A percentile compares a stretch with the other conserved stretches of the same genome.
Conservation (phyloP, 2,329 filamentous ascomycete genomes). For the Nothopassalora personata region DNA sequence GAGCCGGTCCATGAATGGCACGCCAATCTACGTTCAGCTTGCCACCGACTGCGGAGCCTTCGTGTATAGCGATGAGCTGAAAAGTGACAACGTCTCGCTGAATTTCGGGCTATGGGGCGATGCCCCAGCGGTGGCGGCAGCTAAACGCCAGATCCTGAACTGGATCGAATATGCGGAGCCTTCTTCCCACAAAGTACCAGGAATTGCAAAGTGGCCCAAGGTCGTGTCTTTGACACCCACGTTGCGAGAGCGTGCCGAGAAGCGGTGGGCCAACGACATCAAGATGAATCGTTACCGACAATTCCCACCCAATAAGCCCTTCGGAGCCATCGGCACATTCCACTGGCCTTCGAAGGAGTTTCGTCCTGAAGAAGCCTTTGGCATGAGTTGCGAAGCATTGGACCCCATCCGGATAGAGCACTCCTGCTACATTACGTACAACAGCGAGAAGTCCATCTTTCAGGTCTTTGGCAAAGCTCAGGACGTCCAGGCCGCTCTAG, state of each 20-base stretch:
- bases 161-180: constrained; percentile 16
- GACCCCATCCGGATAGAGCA: constrained; percentile 41
- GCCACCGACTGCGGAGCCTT: constrained; percentile 22
- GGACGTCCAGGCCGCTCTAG: constrained; percentile 30
- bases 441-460: constrained; percentile 26
- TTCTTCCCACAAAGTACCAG: background rate
- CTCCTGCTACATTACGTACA: constrained; percentile 39
- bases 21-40: constrained; percentile 9
- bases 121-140: constrained; percentile 9
- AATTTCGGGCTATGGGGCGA: constrained; percentile 28
- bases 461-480: constrained; percentile 28
- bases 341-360: constrained; percentile 44
- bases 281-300: constrained; percentile 23
- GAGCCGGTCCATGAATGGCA: background rate
- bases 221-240: constrained; percentile 20
- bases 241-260: constrained; percentile 19
- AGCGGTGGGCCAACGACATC: constrained; percentile 23
- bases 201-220: constrained; percentile 17
- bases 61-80: constrained; percentile 13
- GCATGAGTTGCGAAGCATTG: constrained; percentile 39
- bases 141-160: constrained; percentile 16
- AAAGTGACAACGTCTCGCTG: constrained; percentile 1
- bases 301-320: constrained; percentile 20
- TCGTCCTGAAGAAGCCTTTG: constrained; percentile 38
- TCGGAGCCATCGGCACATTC: constrained; percentile 35